A percentile compares a stretch with the other conserved stretches of the same genome.
These are phyloP conservation scores for Spongospora subterranea DNA, from an alignment of 208 protist species.

Conservation along the genomic window DNA sequence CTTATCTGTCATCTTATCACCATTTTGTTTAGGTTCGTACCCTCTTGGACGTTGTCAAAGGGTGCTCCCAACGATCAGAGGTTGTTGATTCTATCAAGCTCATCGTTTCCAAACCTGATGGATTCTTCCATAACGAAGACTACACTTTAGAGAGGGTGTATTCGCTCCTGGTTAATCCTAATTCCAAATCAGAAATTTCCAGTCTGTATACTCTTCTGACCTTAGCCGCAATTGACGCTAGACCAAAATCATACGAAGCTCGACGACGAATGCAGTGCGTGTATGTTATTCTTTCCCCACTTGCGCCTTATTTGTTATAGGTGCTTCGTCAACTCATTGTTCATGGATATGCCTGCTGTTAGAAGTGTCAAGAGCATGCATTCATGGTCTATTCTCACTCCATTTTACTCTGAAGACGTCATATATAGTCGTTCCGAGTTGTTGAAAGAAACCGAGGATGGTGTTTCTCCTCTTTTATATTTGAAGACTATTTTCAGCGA, in stretches of 20 bases:
- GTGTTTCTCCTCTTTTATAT: constrained; percentile 65
- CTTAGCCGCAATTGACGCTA: constrained; percentile 39
- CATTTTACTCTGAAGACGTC: constrained; percentile 69
- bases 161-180: background rate
- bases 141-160: constrained; percentile 15
- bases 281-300: background rate
- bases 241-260: constrained; percentile 55
- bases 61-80: background rate
- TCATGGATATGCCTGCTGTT: constrained; percentile 67
- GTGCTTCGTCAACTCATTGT: constrained; percentile 68
- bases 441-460: constrained; percentile 63
- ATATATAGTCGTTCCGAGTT: constrained; percentile 63
- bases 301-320: background rate
- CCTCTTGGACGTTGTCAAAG: constrained; percentile 61
- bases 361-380: constrained; percentile 55
- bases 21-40: constrained; percentile 15
- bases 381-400: constrained; percentile 63
- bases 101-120: constrained; percentile 47
- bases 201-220: constrained; percentile 61
- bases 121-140: constrained; percentile 63
- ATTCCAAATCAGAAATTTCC: background rate
- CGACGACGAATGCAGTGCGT: constrained; percentile 48
- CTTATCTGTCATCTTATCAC: background rate
- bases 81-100: background rate
- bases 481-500: constrained; percentile 64